Base-by-base conservation (phyloP, 108 stramenopile genomes). In the Seminavis robusta region DNA sequence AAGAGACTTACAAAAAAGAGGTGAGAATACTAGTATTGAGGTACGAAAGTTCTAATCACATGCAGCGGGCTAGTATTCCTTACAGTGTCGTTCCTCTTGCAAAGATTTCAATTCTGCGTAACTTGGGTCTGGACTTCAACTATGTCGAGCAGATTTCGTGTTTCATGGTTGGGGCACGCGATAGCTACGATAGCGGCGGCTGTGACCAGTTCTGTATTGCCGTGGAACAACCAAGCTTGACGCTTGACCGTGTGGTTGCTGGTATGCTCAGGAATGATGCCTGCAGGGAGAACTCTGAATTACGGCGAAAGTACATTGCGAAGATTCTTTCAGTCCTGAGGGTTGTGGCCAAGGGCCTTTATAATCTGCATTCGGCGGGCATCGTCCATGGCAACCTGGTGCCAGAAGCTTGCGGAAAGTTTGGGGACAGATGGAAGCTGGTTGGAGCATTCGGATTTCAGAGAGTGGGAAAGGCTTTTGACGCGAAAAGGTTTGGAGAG, bases 371-470 rank as follows among this genome's bases (percentile, higher is more conserved):
- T 29, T 42, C 33, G 19, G n/a, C 60, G 25, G 78, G 79, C 21
- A 69, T 92, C 27, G 67, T 88, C 50, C 90, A 92, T 62, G 86
- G 86, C 17, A 44, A 69, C 47, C 38, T 92, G 10, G 63, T 61
- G 47, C 56, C 81, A 28, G 58, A 65, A 10, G 79, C 59, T 28
- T 77, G 77, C 56, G 77, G 83, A 19, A 88, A 88, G 42, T 92
- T 81, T 56, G 76, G 68, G 1, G 77, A 80, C 10, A 43, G 43
- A 38, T 92, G 90, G 90, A 92, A 88, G 47, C 59, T 92, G 3
- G 61, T 75, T 13, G 78, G 72, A 8, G 38, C 78, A 13, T 30
- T 77, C 4, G 81, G 71, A 5, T 67, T 73, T 39, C 77, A 82
- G 51, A 47, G 24, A 8, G 61, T 51, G 16, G 83, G 84, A 24